Evolutionary conservation across 176 grass and related monocot genomes (phyloP).

Genomic region (Echinochloa phyllopogon): DNA sequence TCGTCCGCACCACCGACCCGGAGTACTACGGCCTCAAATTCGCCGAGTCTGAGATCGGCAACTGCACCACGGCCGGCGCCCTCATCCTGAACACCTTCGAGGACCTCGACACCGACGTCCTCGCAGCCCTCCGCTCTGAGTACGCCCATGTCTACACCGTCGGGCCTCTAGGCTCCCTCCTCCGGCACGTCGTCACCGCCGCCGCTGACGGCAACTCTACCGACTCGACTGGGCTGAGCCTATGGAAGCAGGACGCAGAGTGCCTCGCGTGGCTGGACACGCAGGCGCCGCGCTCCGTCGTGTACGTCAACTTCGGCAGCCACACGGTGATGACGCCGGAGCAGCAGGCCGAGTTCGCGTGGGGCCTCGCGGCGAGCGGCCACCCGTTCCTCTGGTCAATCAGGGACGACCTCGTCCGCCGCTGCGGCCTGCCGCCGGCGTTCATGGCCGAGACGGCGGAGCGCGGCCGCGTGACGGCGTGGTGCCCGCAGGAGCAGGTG

Average conservation of each 20-base stretch:
- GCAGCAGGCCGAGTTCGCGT: slow-evolving; percentile 15
- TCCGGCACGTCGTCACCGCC: background rate
- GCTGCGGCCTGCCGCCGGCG: background rate
- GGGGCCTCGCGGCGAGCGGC: slow-evolving; percentile 1
- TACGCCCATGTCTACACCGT: background rate
- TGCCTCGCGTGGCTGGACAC: slow-evolving; percentile 56
- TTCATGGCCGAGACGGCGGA: slow-evolving; percentile 2
- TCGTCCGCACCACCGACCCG: slow-evolving; percentile 6
- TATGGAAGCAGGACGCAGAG: slow-evolving; percentile 53
- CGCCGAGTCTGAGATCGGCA: background rate
- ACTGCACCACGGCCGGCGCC: background rate
- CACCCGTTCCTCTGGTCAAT: slow-evolving; percentile 6
- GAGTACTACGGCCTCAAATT: background rate
- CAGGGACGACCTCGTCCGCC: background rate
- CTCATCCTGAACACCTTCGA: slow-evolving; percentile 2
- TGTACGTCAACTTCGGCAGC: slow-evolving; percentile 86
- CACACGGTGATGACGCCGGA: slow-evolving; percentile 52
- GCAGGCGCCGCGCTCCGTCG: slow-evolving; percentile 38
- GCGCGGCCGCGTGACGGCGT: background rate
- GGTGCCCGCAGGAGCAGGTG: background rate
- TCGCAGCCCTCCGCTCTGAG: background rate
- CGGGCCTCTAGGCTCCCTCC: background rate
- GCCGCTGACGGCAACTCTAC: background rate
- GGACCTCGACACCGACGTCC: background rate
- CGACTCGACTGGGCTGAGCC: background rate